Percentiles rank a stretch among this genome's conserved stretches.
Conservation (phyloP, 371 early-diverging fungal genomes). For the Mucor sp. region DNA sequence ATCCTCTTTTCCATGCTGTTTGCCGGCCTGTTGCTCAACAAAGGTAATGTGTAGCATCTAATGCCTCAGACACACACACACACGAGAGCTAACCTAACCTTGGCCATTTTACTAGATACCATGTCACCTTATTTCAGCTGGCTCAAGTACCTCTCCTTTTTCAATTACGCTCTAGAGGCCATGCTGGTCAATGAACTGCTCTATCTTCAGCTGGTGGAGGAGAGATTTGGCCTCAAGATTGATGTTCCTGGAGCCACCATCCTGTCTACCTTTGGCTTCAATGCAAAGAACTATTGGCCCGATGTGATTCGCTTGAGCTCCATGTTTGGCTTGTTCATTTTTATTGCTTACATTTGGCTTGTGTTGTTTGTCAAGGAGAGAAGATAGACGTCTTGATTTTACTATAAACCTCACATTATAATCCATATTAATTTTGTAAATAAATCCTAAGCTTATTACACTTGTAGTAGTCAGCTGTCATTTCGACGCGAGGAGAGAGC, state of each 20-base stretch:
- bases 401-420: background rate
- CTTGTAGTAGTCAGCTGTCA: no score
- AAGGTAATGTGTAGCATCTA: slow-evolving; percentile 18
- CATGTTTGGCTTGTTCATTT: slow-evolving; percentile 66
- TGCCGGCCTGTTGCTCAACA: slow-evolving; percentile 88
- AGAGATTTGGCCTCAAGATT: slow-evolving; percentile 80
- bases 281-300: slow-evolving; percentile 82
- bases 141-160: slow-evolving; percentile 83
- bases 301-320: slow-evolving; percentile 70
- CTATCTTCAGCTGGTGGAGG: slow-evolving; percentile 76
- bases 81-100: no score
- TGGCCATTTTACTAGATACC: slow-evolving; percentile 47
- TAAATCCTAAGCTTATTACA: background rate
- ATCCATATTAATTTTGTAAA: background rate
- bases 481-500: no score
- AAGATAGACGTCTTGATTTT: slow-evolving; percentile 43
- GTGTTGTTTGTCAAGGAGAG: slow-evolving; percentile 85
- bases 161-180: slow-evolving; percentile 90
- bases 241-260: slow-evolving; percentile 88
- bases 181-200: slow-evolving; percentile 86
- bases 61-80: no score
- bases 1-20: slow-evolving; percentile 92
- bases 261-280: slow-evolving; percentile 89
- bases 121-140: slow-evolving; percentile 79
- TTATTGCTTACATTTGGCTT: slow-evolving; percentile 79